Evolutionary conservation across 2,329 filamentous ascomycete genomes (phyloP).

Genomic region (Aspergillus flavus): DNA sequence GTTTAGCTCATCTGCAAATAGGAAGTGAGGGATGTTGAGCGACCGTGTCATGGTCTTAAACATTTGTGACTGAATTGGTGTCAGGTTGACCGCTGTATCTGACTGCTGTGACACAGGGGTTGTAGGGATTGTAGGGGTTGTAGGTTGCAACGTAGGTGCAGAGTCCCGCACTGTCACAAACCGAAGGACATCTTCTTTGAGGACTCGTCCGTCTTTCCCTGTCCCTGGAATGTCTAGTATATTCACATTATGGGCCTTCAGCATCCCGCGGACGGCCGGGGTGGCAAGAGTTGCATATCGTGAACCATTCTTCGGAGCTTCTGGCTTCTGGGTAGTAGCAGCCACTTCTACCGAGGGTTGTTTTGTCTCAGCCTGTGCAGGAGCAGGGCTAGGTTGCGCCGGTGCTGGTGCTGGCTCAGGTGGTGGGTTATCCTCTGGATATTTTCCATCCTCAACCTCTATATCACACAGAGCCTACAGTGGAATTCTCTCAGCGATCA

Average conservation of each 20-base stretch:
- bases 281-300: conserved; percentile 79
- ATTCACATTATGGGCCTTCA: conserved; percentile 75
- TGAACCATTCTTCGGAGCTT: conserved; percentile 39
- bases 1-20: conserved; percentile 89
- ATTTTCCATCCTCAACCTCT: conserved; percentile 79
- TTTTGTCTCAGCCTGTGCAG: conserved; percentile 17
- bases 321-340: conserved; percentile 10
- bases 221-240: conserved; percentile 81
- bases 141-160: conserved; percentile 23
- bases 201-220: conserved; percentile 84
- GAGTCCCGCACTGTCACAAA: conserved; percentile 62
- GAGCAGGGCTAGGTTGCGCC: conserved; percentile 17
- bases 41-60: conserved; percentile 97
- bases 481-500: conserved; percentile 14
- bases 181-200: conserved; percentile 87
- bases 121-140: conserved; percentile 27
- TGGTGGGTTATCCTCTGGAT: conserved; percentile 57
- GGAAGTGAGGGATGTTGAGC: conserved; percentile 88
- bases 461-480: conserved; percentile 84
- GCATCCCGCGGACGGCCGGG: conserved; percentile 85
- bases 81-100: conserved; percentile 72
- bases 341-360: conserved; percentile 17
- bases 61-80: conserved; percentile 85
- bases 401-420: conserved; percentile 29
- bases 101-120: conserved; percentile 54